Evolutionary conservation across 2,329 filamentous ascomycete genomes (phyloP).

Genomic region (Monilinia fructigena): DNA sequence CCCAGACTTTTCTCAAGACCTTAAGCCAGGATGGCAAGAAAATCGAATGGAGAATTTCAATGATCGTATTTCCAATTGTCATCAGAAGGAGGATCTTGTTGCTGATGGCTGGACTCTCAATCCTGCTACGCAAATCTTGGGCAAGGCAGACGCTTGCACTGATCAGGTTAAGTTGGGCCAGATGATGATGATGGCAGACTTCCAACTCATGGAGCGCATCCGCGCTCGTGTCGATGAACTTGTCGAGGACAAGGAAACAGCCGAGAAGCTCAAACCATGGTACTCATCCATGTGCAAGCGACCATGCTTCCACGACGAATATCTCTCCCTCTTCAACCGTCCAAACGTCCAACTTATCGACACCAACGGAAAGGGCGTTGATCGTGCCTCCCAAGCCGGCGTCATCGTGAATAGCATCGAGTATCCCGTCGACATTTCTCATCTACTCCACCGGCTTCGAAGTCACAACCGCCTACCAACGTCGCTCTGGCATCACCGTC

Average conservation of each 20-base stretch:
- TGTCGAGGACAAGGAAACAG: slow-evolving; percentile 40
- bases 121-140: slow-evolving; percentile 40
- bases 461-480: slow-evolving; percentile 42
- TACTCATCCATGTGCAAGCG: slow-evolving; percentile 56
- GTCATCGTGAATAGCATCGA: slow-evolving; percentile 47
- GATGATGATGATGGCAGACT: slow-evolving; percentile 22
- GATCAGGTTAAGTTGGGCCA: slow-evolving; percentile 13
- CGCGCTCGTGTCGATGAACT: slow-evolving; percentile 43
- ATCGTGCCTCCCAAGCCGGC: slow-evolving; percentile 42
- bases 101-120: slow-evolving; percentile 53
- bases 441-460: slow-evolving; percentile 59
- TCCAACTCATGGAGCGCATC: slow-evolving; percentile 22
- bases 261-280: slow-evolving; percentile 52
- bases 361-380: slow-evolving; percentile 48
- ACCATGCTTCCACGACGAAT: slow-evolving; percentile 55
- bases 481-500: slow-evolving; percentile 13
- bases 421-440: slow-evolving; percentile 55
- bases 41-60: slow-evolving; percentile 23
- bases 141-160: neutral
- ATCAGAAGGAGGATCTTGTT: slow-evolving; percentile 50
- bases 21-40: slow-evolving; percentile 24
- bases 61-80: slow-evolving; percentile 48
- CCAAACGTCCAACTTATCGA: slow-evolving; percentile 53
- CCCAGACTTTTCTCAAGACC: slow-evolving; percentile 26
- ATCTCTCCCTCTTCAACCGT: slow-evolving; percentile 49